Conservation (phyloP, 257 asterid genomes). For the Coffea eugenioides region DNA sequence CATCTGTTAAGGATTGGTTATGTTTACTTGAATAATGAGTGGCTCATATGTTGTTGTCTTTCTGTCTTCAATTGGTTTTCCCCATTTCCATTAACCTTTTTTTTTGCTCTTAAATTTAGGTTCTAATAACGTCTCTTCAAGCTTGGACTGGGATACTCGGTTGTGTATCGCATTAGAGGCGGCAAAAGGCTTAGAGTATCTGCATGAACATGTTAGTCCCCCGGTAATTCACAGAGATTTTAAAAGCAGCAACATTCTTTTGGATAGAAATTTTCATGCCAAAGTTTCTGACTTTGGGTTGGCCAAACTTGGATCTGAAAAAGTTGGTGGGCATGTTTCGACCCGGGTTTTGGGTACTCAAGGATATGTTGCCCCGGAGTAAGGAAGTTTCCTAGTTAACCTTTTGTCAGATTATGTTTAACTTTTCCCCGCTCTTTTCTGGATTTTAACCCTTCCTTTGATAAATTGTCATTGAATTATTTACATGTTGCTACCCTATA, state of each 20-base stretch:
- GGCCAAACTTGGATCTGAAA: slow-evolving; percentile 86
- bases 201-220: slow-evolving; percentile 76
- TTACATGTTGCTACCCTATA: slow-evolving; percentile 19
- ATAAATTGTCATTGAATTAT: background rate
- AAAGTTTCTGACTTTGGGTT: slow-evolving; percentile 89
- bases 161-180: slow-evolving; percentile 88
- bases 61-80: background rate
- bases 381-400: slow-evolving; percentile 14
- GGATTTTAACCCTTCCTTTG: background rate
- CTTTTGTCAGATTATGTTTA: background rate
- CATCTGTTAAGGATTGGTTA: background rate
- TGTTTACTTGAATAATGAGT: background rate
- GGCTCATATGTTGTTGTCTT: background rate
- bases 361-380: slow-evolving; percentile 98
- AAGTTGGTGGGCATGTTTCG: slow-evolving; percentile 89
- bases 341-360: slow-evolving; percentile 94
- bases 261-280: slow-evolving; percentile 76
- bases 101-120: slow-evolving; percentile 34
- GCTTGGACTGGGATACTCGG: slow-evolving; percentile 82
- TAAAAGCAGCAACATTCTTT: slow-evolving; percentile 90
- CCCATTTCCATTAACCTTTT: background rate
- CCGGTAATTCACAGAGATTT: slow-evolving; percentile 90
- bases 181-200: slow-evolving; percentile 89
- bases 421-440: background rate
- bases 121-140: slow-evolving; percentile 43